phyloP scores from a whole-genome alignment of 2,329 filamentous ascomycete genomes.

The Alternaria gaisen region DNA sequence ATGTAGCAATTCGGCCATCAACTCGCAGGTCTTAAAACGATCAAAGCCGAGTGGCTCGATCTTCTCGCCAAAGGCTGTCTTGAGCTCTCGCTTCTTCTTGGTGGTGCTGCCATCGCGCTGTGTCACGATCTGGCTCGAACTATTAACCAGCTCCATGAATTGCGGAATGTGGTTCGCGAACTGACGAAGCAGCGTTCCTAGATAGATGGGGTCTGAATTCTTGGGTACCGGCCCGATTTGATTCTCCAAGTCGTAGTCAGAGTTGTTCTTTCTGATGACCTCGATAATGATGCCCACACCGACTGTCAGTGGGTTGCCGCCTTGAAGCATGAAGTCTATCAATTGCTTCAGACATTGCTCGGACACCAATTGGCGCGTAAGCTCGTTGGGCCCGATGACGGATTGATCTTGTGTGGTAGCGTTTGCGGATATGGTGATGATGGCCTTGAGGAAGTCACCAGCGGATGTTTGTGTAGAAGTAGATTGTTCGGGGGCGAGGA shows the following conservation, averaged over 20 bases:
- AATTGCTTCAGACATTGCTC: slow-evolving; percentile 81
- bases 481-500: slow-evolving; percentile 82
- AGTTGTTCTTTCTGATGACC: slow-evolving; percentile 99
- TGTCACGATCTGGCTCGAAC: slow-evolving; percentile 67
- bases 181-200: slow-evolving; percentile 85
- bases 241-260: slow-evolving; percentile 95
- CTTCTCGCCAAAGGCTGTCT: slow-evolving; percentile 87
- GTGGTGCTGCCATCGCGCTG: slow-evolving; percentile 66
- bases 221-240: slow-evolving; percentile 79
- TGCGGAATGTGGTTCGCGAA: slow-evolving; percentile 92
- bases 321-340: slow-evolving; percentile 90
- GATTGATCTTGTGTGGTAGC: slow-evolving; percentile 97
- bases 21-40: slow-evolving; percentile 96
- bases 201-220: slow-evolving; percentile 94
- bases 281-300: slow-evolving; percentile 98
- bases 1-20: slow-evolving; percentile 97
- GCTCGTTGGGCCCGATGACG: slow-evolving; percentile 97
- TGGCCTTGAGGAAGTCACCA: slow-evolving; percentile 96
- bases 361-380: slow-evolving; percentile 94
- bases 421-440: slow-evolving; percentile 98
- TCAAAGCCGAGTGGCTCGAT: slow-evolving; percentile 97
- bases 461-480: slow-evolving; percentile 95
- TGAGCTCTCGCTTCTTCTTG: slow-evolving; percentile 76
- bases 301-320: slow-evolving; percentile 92
- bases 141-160: slow-evolving; percentile 91